phyloP scores from a whole-genome alignment of 495 filamentous ascomycete genomes.

The Penicillium robsamsonii region DNA sequence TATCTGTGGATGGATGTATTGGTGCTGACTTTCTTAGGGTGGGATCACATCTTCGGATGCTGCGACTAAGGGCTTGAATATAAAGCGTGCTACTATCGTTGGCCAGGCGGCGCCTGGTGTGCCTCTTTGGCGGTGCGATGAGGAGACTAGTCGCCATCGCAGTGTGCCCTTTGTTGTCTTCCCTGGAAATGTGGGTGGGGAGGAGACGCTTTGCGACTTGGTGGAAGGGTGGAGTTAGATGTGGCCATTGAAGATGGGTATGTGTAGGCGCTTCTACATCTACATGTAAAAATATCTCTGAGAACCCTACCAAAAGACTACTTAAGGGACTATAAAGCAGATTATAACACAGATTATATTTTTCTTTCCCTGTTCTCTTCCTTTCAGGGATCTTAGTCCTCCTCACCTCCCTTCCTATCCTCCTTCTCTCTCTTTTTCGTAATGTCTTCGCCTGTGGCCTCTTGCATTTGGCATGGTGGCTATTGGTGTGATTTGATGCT shows the following conservation, averaged over 20 bases:
- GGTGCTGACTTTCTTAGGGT: slow-evolving; percentile 31
- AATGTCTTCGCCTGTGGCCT: too few species aligned
- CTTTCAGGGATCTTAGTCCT: too few species aligned
- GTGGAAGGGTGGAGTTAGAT: slow-evolving; percentile 39
- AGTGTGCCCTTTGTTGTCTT: slow-evolving; percentile 55
- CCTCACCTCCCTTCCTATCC: too few species aligned
- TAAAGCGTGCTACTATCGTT: slow-evolving; percentile 51
- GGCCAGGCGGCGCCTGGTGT: slow-evolving; percentile 56
- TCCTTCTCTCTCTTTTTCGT: too few species aligned
- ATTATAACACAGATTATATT: too few species aligned
- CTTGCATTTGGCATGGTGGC: too few species aligned
- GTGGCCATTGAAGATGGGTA: neutral
- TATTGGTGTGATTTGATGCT: too few species aligned
- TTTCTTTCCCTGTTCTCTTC: too few species aligned
- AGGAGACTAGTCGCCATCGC: slow-evolving; percentile 43
- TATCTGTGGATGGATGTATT: neutral
- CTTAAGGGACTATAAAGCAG: too few species aligned
- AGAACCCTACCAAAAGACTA: too few species aligned
- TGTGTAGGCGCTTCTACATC: neutral
- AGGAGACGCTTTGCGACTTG: slow-evolving; percentile 43
- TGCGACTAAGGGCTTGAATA: slow-evolving; percentile 51
- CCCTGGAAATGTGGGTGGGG: slow-evolving; percentile 56
- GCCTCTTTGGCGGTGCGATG: slow-evolving; percentile 55
- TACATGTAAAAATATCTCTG: too few species aligned
- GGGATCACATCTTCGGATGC: slow-evolving; percentile 55